Conservation (phyloP, 2,329 filamentous ascomycete species). For the Ascosphaera aggregata region DNA sequence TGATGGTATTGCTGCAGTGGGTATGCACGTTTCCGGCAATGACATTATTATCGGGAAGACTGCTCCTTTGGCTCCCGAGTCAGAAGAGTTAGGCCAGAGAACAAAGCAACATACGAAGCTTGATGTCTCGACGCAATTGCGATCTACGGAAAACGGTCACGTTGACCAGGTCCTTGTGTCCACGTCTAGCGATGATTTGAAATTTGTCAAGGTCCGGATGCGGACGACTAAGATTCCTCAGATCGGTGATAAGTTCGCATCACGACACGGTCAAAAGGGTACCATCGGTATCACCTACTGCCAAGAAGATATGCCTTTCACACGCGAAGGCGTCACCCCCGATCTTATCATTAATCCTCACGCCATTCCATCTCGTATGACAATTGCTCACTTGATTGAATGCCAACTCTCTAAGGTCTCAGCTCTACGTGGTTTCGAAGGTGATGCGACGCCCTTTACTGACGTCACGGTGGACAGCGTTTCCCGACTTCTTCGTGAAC, state of each 20-base stretch:
- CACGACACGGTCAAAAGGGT: conserved; percentile 96
- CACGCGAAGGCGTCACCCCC: conserved; percentile 67
- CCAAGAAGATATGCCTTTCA: conserved; percentile 98
- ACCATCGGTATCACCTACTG: conserved; percentile 97
- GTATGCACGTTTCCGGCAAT: conserved; percentile 84
- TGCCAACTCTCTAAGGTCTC: conserved; percentile 94
- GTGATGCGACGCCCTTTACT: conserved; percentile 93
- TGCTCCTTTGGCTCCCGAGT: conserved; percentile 76
- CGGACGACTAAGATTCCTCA: conserved; percentile 95
- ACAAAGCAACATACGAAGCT: conserved; percentile 79
- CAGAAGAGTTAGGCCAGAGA: conserved; percentile 78
- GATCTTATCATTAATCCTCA: conserved; percentile 99
- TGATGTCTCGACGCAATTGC: conserved; percentile 82
- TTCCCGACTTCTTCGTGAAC: conserved; percentile 60
- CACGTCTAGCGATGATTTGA: conserved; percentile 80
- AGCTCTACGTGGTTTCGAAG: conserved; percentile 79
- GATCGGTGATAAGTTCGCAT: conserved; percentile 98
- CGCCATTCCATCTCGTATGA: conserved; percentile 99
- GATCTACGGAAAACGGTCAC: conserved; percentile 92
- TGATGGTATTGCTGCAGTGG: conserved; percentile 83
- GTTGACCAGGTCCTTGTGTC: conserved; percentile 84
- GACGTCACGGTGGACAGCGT: conserved; percentile 92
- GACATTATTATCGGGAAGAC: conserved; percentile 99
- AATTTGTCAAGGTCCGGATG: conserved; percentile 93
- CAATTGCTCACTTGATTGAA: conserved; percentile 98